Evolutionary conservation across 2,329 filamentous ascomycete species (phyloP), one percentile per base, ranked within the genome.

Genomic region (Mycogone perniciosa): DNA sequence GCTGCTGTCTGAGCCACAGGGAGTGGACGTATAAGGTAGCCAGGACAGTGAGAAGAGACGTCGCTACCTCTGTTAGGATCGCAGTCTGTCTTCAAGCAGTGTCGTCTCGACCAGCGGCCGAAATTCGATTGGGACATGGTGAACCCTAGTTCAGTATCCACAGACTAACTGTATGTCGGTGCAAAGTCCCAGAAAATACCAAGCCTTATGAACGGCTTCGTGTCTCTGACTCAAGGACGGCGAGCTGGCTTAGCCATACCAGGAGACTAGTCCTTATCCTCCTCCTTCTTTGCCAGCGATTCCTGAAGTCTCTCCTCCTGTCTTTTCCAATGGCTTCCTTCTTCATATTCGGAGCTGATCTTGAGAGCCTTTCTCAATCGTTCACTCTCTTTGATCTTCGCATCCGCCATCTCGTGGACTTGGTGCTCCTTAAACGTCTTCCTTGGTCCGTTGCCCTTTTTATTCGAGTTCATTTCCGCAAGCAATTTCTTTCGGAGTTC

Each of bases 381-480:
- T 71, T 97, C 91, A 68, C 86, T 96, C 77, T 99, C 93, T 67
- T 89, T 86, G 59, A 95, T 92, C 79, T 99, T 99, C 54, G 92
- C 93, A 62, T 93, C 88, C 13, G 93, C 93, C 67, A 96, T 78
- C 71, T 97, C 93, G 73, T 99, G 93, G 20, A 97, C 90, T 71
- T 97, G 89, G 70, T 97, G 90, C 58, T 84, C 78, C 72, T 97
- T 99, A 57, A 97, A 77, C 7, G 81, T 78, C 48, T 66, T 71
- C 50, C 70, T 66, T n/a, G 64, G 68, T 27, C 65, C 70, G 50
- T 61, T 65, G 27, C 56, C 59, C 26, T 56, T 66, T 33, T 61
- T 64, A 1, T 60, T 62, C 0, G 63, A 62, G 42, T 70, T 66
- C 54, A 70, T 65, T 52, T 73, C 69, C 8, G 64, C 65, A 1